phyloP scores from a whole-genome alignment of 495 filamentous ascomycete species.

The Penicillium pancosmium region DNA sequence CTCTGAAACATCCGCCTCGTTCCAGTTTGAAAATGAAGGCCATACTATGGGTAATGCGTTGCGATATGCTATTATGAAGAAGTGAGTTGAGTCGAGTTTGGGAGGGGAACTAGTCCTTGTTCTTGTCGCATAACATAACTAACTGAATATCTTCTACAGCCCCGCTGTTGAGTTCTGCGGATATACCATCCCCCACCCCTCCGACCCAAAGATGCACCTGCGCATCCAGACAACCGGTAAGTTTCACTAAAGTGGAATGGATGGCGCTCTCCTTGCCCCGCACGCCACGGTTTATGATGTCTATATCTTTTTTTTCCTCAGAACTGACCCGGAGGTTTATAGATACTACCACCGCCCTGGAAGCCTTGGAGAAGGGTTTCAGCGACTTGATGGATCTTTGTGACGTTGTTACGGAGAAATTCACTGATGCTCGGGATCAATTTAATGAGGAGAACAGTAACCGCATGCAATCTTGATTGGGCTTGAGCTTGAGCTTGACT shows the following conservation, averaged over 20 bases:
- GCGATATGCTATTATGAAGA: constrained; percentile 97
- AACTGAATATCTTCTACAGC: constrained; percentile 9
- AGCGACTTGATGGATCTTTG: constrained; percentile 86
- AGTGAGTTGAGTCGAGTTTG: constrained; percentile 57
- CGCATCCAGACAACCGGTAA: constrained; percentile 94
- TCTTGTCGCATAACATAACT: not conserved
- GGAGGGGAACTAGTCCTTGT: not conserved
- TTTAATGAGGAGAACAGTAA: constrained; percentile 54
- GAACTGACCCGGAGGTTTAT: not conserved
- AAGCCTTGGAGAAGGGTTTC: constrained; percentile 88
- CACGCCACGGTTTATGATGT: not conserved
- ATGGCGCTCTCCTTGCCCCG: too few species aligned
- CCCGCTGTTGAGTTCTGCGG: constrained; percentile 97
- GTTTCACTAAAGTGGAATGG: constrained; percentile 14
- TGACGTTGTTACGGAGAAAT: constrained; percentile 87
- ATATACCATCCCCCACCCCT: constrained; percentile 96
- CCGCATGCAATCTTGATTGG: constrained; percentile 38
- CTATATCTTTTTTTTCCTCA: not conserved
- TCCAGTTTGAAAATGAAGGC: constrained; percentile 89
- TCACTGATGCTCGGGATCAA: constrained; percentile 64
- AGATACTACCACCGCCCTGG: constrained; percentile 80
- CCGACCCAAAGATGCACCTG: constrained; percentile 93
- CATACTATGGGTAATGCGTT: constrained; percentile 95
- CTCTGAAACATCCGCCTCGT: constrained; percentile 72
- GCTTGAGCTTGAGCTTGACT: too few species aligned